phyloP scores from a whole-genome alignment of 2,329 filamentous ascomycete genomes.

The Pseudogymnoascus verrucosus region DNA sequence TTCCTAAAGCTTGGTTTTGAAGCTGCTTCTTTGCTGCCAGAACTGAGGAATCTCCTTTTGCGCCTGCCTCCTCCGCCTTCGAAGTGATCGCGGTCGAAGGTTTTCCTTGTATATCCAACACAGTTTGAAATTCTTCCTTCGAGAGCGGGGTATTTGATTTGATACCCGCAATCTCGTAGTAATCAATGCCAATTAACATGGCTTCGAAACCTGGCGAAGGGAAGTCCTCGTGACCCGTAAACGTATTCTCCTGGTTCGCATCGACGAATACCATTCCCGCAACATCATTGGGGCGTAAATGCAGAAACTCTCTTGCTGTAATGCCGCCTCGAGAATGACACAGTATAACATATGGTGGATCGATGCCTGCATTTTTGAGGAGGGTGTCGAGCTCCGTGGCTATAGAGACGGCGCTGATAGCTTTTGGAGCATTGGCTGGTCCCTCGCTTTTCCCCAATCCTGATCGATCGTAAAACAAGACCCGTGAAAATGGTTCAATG shows the following conservation, averaged over 20 bases:
- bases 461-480: conserved; percentile 21
- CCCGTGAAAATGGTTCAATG: conserved; percentile 18
- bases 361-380: conserved; percentile 10
- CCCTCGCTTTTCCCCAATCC: conserved; percentile 20
- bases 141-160: conserved; percentile 9
- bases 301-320: conserved; percentile 14
- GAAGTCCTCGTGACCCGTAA: conserved; percentile 4
- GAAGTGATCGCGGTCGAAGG: conserved; percentile 2
- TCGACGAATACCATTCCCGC: conserved; percentile 17
- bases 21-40: conserved; percentile 17
- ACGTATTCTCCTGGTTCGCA: conserved; percentile 13
- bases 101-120: not conserved
- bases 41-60: not conserved
- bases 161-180: not conserved
- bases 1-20: conserved; percentile 12
- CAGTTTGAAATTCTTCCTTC: conserved; percentile 7
- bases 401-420: conserved; percentile 11
- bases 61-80: conserved; percentile 11
- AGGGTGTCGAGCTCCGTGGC: conserved; percentile 14
- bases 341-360: conserved; percentile 14
- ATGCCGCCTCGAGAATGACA: conserved; percentile 17
- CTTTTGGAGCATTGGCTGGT: conserved; percentile 1
- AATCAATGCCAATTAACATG: conserved; percentile 9
- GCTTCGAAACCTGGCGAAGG: conserved; percentile 1
- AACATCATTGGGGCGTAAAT: conserved; percentile 14